Evolutionary conservation across 2,329 filamentous ascomycete genomes (phyloP).

Genomic region (Penicillium sp.): DNA sequence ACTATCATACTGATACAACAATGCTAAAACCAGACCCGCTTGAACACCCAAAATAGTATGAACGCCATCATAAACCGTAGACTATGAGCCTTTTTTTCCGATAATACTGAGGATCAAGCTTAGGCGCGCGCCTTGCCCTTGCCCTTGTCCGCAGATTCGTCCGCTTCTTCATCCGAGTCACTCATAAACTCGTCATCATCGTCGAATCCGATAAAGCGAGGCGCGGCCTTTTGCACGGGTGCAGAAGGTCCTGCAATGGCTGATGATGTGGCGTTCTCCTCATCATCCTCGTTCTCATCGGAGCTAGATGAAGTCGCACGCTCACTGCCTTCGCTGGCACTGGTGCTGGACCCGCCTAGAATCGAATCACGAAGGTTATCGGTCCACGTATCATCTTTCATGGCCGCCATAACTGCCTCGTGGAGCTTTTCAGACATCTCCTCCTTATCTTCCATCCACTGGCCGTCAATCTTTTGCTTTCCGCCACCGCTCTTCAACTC

Average conservation of each 20-base stretch:
- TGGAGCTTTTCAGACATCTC: conserved; percentile 79
- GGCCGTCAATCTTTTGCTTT: conserved; percentile 66
- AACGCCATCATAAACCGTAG: conserved; percentile 22
- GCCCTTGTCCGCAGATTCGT: conserved; percentile 31
- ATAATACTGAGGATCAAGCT: conserved; percentile 1
- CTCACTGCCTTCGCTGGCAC: conserved; percentile 38
- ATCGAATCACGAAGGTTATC: conserved; percentile 39
- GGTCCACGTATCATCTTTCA: conserved; percentile 56
- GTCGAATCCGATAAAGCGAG: conserved; percentile 45
- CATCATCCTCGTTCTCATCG: conserved; percentile 38
- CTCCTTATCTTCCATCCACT: conserved; percentile 94
- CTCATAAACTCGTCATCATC: conserved; percentile 47
- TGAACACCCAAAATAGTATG: conserved; percentile 2
- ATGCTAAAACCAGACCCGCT: conserved; percentile 8
- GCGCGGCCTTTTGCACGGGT: conserved; percentile 23
- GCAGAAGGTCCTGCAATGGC: conserved; percentile 23
- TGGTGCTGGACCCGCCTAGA: conserved; percentile 35
- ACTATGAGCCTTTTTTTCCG: neutral
- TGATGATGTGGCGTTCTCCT: conserved; percentile 29
- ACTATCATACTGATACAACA: conserved; percentile 7
- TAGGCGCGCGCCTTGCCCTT: conserved; percentile 34
- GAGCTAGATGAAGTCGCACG: conserved; percentile 28
- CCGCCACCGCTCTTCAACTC: conserved; percentile 71
- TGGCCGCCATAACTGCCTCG: conserved; percentile 67
- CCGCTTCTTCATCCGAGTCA: conserved; percentile 37